Conservation (phyloP, 352 stramenopile genomes). For the Phytophthora nicotianae region DNA sequence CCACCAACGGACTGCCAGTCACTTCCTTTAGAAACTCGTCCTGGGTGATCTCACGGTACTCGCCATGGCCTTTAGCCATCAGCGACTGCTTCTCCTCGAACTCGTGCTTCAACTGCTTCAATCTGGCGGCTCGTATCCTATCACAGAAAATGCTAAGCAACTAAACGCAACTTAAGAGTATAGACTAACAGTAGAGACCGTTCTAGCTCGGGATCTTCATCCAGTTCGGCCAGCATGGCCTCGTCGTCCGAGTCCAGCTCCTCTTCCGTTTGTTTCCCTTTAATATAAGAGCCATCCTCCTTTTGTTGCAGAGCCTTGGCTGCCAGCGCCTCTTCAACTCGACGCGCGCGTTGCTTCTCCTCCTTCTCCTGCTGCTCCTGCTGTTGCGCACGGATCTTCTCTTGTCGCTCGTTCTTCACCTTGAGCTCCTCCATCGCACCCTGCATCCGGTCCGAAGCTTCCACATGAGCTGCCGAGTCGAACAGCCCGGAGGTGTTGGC, state of each 20-base stretch:
- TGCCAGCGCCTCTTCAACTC: slow-evolving; percentile 33
- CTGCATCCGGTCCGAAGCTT: slow-evolving; percentile 79
- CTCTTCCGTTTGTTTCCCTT: slow-evolving; percentile 33
- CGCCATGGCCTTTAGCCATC: slow-evolving; percentile 74
- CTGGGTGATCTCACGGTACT: slow-evolving; percentile 92
- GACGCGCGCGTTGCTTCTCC: slow-evolving; percentile 26
- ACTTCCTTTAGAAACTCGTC: slow-evolving; percentile 97
- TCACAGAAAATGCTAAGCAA: too few species aligned
- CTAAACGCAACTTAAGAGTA: too few species aligned
- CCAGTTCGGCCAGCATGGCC: slow-evolving; percentile 64
- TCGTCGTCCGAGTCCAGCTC: slow-evolving; percentile 61
- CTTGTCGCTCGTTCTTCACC: slow-evolving; percentile 56
- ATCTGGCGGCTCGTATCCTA: slow-evolving; percentile 82
- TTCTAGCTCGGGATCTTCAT: slow-evolving; percentile 82
- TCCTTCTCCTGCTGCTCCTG: slow-evolving; percentile 31
- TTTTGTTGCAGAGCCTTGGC: slow-evolving; percentile 36
- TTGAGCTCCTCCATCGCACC: slow-evolving; percentile 76
- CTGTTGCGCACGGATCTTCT: slow-evolving; percentile 35
- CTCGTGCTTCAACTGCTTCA: slow-evolving; percentile 71
- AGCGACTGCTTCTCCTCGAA: slow-evolving; percentile 65
- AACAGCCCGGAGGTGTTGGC: slow-evolving; percentile 76
- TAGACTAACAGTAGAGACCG: slow-evolving; percentile 47
- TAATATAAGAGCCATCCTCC: slow-evolving; percentile 33
- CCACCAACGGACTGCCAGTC: slow-evolving; percentile 77
- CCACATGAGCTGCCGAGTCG: slow-evolving; percentile 66